Base-by-base conservation (phyloP, 2,329 filamentous ascomycete species). In the Pseudogymnoascus sp. region DNA sequence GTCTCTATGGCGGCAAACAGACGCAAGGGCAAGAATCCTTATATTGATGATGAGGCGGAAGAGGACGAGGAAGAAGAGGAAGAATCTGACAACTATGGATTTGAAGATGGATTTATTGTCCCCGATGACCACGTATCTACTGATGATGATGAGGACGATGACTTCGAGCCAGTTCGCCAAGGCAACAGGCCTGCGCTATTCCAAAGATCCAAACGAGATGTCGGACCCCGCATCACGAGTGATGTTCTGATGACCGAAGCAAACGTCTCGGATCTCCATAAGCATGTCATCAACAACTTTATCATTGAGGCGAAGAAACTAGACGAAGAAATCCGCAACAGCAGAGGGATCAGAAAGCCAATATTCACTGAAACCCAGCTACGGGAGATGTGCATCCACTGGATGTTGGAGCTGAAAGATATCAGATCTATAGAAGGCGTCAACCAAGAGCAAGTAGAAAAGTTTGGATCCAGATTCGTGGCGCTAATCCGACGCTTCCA, bases 321-420 rank as follows among this genome's bases (percentile, higher is more conserved):
- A 14, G 85, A 88, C 68, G 84, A 87, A 68, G 77, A 80, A 1
- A 78, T 93, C 23, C 82, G 88, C 68, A 83, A 85, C 66, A 78
- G 78, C 23, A 83, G 84, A 60, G 78, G 79, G 4, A 74, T 89
- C 34, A 81, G 84, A 7, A 80, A 82, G 3, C 80, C 81, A 2
- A 77, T 88, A 0, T 95, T 95, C 71, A 86, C 85, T 0, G 87
- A 91, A 65, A 80, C 79, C 21, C 81, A 90, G 12, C 81, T 92
- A 60, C 84, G 87, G 37, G 83, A 88, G 68, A 93, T 95, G 88
- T 87, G 84, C 11, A 84, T 91, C 60, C 75, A 79, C 36, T 89
- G 89, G 79, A 89, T 89, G 0, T 79, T 78, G 6, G 84, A 79
- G 7, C 70, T 84, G 8, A 81, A 83, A 14, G 78, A 85, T 64